A percentile compares a stretch with the other conserved stretches of the same genome.
phyloP scores from a whole-genome alignment of 2,329 filamentous ascomycete genomes.

The Alternaria infectoria region DNA sequence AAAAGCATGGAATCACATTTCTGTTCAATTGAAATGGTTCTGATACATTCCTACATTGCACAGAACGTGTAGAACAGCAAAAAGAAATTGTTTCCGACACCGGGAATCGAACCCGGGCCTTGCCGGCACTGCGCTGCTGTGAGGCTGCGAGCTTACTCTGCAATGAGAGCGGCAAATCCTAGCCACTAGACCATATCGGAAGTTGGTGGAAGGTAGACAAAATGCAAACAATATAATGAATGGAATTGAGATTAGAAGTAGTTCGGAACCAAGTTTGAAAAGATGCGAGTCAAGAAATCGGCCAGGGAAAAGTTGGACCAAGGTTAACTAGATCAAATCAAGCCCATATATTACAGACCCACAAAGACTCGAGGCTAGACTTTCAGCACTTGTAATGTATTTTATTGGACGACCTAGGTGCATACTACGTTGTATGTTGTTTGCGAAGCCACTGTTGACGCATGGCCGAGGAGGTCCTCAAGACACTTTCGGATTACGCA shows the following conservation, averaged over 20 bases:
- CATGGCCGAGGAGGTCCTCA: neutral
- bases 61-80: neutral
- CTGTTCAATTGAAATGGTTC: no score
- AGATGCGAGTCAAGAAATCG: neutral
- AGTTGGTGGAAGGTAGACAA: constrained; percentile 1
- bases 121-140: constrained; percentile 34
- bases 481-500: neutral
- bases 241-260: accelerated
- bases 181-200: constrained; percentile 39
- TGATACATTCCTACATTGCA: no score
- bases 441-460: neutral
- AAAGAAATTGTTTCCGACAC: constrained; percentile 37
- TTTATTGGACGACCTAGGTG: neutral
- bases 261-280: neutral
- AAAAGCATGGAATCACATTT: no score
- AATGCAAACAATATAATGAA: neutral
- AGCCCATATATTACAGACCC: neutral
- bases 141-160: constrained; percentile 26
- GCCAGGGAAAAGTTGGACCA: neutral
- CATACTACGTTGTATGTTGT: neutral
- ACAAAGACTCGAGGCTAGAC: neutral
- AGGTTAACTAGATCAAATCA: neutral
- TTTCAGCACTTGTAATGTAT: accelerated
- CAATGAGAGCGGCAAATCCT: constrained; percentile 46
- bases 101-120: constrained; percentile 47